Conservation (phyloP, 208 protist genomes). For the Leishmania gerbilli region DNA sequence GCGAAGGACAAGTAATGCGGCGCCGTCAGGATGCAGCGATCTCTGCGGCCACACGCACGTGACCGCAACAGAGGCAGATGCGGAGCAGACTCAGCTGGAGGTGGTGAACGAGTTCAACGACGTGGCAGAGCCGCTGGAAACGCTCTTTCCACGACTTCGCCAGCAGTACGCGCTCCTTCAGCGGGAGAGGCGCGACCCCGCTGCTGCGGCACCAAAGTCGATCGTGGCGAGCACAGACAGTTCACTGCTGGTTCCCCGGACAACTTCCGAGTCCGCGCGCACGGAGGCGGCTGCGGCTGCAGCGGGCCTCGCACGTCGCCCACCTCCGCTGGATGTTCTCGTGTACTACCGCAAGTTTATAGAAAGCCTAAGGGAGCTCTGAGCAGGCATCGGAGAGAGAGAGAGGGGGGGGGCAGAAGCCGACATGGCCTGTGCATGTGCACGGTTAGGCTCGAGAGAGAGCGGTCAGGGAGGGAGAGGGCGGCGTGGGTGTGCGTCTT, state of each 20-base stretch:
- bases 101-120: constrained; percentile 31
- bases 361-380: constrained; percentile 61
- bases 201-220: neutral
- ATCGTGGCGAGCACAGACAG: neutral
- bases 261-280: neutral
- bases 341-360: constrained; percentile 73
- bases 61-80: neutral
- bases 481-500: neutral
- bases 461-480: neutral
- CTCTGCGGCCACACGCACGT: too few relatives aligned
- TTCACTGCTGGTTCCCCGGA: neutral
- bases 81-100: neutral
- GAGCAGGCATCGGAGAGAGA: constrained; percentile 1
- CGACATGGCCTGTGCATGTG: neutral
- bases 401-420: neutral
- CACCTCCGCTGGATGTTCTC: constrained; percentile 67
- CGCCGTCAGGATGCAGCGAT: neutral
- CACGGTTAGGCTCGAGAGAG: neutral
- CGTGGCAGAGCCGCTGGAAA: constrained; percentile 37
- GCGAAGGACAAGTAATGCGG: neutral
- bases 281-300: constrained; percentile 1
- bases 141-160: constrained; percentile 44
- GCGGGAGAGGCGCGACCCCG: neutral
- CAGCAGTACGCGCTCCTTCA: constrained; percentile 25
- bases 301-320: constrained; percentile 13